Evolutionary conservation across 306 rosid species (phyloP), one percentile per base, ranked within the genome.

Genomic region (Castanea crenata): DNA sequence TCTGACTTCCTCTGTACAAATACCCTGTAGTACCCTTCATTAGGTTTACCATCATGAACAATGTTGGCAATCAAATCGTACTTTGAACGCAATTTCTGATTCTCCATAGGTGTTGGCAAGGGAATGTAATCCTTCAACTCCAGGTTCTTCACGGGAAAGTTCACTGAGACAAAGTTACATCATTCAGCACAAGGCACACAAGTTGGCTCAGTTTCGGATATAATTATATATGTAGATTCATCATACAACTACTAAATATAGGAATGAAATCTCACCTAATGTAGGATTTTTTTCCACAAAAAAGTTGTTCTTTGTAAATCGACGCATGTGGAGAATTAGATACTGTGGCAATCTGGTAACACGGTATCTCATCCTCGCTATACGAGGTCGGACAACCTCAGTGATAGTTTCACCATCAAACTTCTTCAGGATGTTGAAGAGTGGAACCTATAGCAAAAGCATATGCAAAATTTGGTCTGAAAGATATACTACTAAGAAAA

Each of bases 211-310:
- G 54, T 75, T 71, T 55, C 59, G 71, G 52, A 76, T 41, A 73
- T 70, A 56, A 35, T 75, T 31, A 55, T 68, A 32, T 62, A 41
- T 69, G 55, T 20, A 35, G 56, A 59, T 74, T 64, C 49, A 73
- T 61, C 46, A 68, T 16, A 69, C 41, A 63, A 29, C 69, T 5
- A 7, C 27, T 6, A 13, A 23, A 29, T 63, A 29, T 23, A 59
- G 38, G 3, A 61, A 5, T 51, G 23, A 55, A 44, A 54, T 74
- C 88, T 80, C 64, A 91, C 97, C 97, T 81, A 95, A 83, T 20
- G 99, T 95, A 11, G 99, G 99, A 88, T 95, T 95, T 87, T 95
- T 95, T 80, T 95, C 99, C 86, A 95, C 94, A 82, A 93, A 95
- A 82, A 95, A 95, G 81, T 95, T 95, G 85, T 95, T 95, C 88